Base-by-base conservation (phyloP, 2,329 filamentous ascomycete species). In the Alternaria infectoria region DNA sequence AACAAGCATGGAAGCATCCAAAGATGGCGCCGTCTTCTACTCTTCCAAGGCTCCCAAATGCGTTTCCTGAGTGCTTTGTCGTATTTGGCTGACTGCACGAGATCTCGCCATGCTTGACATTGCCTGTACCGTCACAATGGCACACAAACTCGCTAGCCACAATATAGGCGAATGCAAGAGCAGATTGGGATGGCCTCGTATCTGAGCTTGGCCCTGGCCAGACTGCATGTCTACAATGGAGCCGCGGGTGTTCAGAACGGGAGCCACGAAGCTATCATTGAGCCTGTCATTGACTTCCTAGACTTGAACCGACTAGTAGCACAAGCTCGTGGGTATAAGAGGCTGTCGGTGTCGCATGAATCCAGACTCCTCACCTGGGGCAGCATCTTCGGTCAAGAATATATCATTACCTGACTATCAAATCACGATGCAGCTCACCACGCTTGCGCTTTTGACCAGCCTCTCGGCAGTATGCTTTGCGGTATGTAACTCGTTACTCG, bases 361-460 rank as follows among this genome's bases (percentile, higher is more conserved):
- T 13, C 10, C 51, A n/a, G 13, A 19, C 44, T 9, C 28, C 26
- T 63, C 19, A 40, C 4, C 25, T 57, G 46, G 15, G 6, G 6
- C 17, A 50, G 28, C 19, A 11, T 57, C 17, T 54, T 13, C 10
- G 44, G 44, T 36, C 28, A 36, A 4, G 15, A 17, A 36, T 3
- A 32, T 5, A 36, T 52, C 3, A 15, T 11, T n/a, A 19, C 26
- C 40, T 3, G 15, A 13, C 19, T 23, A 47, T 21, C 43, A 54
- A 56, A 13, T 32, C 65, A 68, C 26, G 15, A 76, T 76, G 74
- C 64, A 72, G 23, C 60, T 70, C 17, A 54, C 57, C 28, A 62
- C 64, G 2, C 47, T 69, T 28, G 49, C 65, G 10, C 40, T 74
- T 9, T 8, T 71, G 11, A 62, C 64, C 12, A 47, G 60, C 40